Evolutionary conservation across 352 stramenopile species (phyloP), one percentile per base, ranked within the genome.

Genomic region (Globisporangium ultimum): DNA sequence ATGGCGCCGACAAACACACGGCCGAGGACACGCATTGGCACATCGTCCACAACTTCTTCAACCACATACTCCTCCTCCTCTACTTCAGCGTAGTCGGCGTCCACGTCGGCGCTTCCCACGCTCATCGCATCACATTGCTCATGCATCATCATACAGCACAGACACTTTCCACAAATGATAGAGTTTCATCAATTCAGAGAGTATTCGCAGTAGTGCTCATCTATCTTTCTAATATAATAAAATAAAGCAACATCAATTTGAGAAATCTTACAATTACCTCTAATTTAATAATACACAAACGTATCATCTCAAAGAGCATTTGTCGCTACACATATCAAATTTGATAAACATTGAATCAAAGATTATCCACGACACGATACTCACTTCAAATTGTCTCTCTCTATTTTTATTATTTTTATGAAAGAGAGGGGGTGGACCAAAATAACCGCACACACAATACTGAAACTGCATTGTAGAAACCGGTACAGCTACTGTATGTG

Each of bases 1-100:
- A 92, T 82, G 2, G 83, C 88, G 10, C 83, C 80, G 6, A 92
- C 50, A 53, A 79, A 89, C 15, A 90, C 54, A 1, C 74, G 61
- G 0, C 54, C 58, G 9, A 38, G 49, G 36, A 90, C 71, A 45
- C 55, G 69, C 78, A 89, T 87, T 32, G 83, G 78, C 48, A 68
- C 53, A 48, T 92, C 73, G 51, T 92, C 83, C 18, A 60, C 52
- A 14, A 84, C 2, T 28, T 92, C 82, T 42, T 90, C 80, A 0
- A 83, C 48, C 50, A 89, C 81, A 14, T 67, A 72, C 34, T 74
- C 58, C 18, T 84, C 77, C 2, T 88, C 71, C 18, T 45, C 40
- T 2, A 0, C 40, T 4, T n/a, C 40, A 3, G 38, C 36, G 14
- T 43, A 43, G 38, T 17, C 38, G 38, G 10, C 40, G 13, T 45